phyloP scores from a whole-genome alignment of 495 filamentous ascomycete species.

The Podospora appendiculata region DNA sequence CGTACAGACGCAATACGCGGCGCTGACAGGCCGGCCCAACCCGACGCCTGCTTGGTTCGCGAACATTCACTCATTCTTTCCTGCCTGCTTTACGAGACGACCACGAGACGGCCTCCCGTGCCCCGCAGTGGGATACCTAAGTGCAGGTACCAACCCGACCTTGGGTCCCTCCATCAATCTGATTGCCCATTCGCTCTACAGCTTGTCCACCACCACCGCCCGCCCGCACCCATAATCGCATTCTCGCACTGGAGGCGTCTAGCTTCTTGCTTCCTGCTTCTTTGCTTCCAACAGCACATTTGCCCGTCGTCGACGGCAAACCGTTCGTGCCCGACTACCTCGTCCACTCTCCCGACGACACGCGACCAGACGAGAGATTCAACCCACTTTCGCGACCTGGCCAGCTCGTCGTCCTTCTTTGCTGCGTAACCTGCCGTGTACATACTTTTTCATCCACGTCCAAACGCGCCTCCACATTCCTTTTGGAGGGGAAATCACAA shows the following conservation, averaged over 20 bases:
- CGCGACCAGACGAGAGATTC: neutral
- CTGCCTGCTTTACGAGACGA: too few relatives aligned
- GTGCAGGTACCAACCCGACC: too few relatives aligned
- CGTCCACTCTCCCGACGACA: neutral
- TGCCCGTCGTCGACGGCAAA: neutral
- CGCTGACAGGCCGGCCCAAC: too few relatives aligned
- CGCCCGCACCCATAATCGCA: neutral
- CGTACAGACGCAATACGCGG: too few relatives aligned
- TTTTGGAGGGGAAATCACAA: neutral
- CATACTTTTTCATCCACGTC: too few relatives aligned
- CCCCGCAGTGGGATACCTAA: too few relatives aligned
- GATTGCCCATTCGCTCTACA: too few relatives aligned
- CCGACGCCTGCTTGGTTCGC: too few relatives aligned
- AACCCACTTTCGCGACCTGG: neutral
- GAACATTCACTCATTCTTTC: too few relatives aligned
- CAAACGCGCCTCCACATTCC: neutral
- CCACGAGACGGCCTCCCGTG: too few relatives aligned
- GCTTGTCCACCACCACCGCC: neutral
- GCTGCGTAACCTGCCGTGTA: too few relatives aligned
- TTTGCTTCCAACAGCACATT: neutral
- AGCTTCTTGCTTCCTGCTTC: neutral
- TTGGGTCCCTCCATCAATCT: too few relatives aligned
- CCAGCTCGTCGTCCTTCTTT: neutral
- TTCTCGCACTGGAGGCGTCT: neutral
- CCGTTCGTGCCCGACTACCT: slow-evolving; percentile 8